A percentile compares a stretch with the other conserved stretches of the same genome.
Conservation (phyloP, 2,329 filamentous ascomycete genomes). For the Aaosphaeria pasadenensis region DNA sequence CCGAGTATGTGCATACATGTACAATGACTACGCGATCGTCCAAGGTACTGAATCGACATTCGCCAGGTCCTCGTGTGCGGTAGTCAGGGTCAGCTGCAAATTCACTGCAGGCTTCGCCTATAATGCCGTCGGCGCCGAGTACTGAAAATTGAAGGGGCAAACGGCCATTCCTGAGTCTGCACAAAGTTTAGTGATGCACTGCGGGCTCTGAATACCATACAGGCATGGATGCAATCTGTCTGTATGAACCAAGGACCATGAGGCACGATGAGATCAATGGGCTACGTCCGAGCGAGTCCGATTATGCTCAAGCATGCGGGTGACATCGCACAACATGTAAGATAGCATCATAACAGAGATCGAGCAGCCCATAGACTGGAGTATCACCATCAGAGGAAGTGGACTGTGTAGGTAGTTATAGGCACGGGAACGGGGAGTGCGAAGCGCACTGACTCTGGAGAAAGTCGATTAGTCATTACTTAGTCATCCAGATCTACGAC, state of each 20-base stretch:
- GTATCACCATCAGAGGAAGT: background rate
- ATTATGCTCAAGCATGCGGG: background rate
- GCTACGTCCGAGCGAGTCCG: too few relatives aligned
- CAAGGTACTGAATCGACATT: background rate
- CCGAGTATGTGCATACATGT: too few relatives aligned
- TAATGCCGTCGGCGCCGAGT: background rate
- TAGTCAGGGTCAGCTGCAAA: background rate
- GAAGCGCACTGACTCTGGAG: too few relatives aligned
- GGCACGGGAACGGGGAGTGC: too few relatives aligned
- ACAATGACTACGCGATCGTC: background rate
- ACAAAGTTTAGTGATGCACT: too few relatives aligned
- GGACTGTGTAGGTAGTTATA: too few relatives aligned
- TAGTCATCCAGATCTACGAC: too few relatives aligned
- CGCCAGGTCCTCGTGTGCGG: background rate
- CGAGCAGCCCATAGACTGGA: background rate
- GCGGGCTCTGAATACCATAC: too few relatives aligned
- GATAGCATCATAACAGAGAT: background rate
- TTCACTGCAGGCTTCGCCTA: background rate
- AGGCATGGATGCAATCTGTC: too few relatives aligned
- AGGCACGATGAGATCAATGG: too few relatives aligned
- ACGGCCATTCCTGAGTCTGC: background rate
- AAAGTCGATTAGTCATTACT: too few relatives aligned
- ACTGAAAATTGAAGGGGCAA: background rate
- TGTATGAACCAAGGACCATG: too few relatives aligned
- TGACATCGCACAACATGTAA: slow-evolving; percentile 4